A percentile compares a stretch with the other conserved stretches of the same genome.
These are phyloP conservation scores for Fraxinus nigra DNA, from an alignment of 305 asterid species.

Conservation along the genomic window DNA sequence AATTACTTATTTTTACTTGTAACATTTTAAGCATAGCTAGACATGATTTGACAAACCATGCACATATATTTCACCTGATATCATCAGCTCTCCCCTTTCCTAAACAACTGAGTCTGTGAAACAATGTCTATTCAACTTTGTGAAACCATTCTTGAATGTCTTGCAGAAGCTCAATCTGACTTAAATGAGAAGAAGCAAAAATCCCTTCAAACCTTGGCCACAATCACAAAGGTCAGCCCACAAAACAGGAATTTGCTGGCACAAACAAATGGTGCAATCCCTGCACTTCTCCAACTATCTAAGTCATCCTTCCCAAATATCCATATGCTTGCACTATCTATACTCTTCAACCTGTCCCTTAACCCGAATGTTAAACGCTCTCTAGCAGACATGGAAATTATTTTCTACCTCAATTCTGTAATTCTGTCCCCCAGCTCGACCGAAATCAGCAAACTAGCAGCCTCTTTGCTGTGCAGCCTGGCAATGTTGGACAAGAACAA, in stretches of 20 bases:
- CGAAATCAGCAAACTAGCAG: slow-evolving; percentile 53
- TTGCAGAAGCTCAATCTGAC: slow-evolving; percentile 40
- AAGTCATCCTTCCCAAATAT: slow-evolving; percentile 26
- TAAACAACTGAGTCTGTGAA: background rate
- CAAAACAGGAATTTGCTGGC: slow-evolving; percentile 62
- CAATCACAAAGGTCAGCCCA: slow-evolving; percentile 71
- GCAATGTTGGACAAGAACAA: slow-evolving; percentile 83
- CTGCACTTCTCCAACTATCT: slow-evolving; percentile 45
- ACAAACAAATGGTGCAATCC: slow-evolving; percentile 49
- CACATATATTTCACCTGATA: background rate
- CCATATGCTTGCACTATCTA: slow-evolving; percentile 53
- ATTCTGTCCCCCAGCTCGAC: slow-evolving; percentile 29
- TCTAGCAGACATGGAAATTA: slow-evolving; percentile 52
- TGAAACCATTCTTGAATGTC: slow-evolving; percentile 48
- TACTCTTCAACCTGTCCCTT: slow-evolving; percentile 72
- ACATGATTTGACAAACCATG: background rate
- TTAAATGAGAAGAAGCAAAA: slow-evolving; percentile 28
- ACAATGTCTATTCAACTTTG: slow-evolving; percentile 25
- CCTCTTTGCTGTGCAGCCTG: slow-evolving; percentile 72
- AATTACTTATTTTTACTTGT: background rate
- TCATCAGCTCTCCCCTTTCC: background rate
- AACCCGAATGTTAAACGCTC: slow-evolving; percentile 61
- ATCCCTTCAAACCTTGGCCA: slow-evolving; percentile 54
- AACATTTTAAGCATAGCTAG: background rate
- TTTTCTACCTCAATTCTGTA: slow-evolving; percentile 43